Evolutionary conservation across 345 rosid species (phyloP).

Genomic region (Salix udensis): DNA sequence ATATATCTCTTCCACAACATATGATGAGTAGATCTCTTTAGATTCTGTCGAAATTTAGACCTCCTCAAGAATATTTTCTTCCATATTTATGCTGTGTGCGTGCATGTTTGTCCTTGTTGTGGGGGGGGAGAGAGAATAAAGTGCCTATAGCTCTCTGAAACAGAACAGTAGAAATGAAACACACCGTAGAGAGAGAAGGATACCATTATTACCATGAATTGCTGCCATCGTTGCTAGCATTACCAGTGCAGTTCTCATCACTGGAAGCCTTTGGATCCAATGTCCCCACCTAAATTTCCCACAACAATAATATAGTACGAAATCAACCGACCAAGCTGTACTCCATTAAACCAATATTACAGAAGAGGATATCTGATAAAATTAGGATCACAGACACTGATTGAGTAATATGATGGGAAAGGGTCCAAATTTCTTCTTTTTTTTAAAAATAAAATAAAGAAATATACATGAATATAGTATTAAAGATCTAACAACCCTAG

Average conservation of each 20-base stretch:
- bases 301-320: conserved; percentile 1
- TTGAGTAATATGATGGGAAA: not conserved
- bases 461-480: not conserved
- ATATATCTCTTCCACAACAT: conserved; percentile 11
- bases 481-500: conserved; percentile 1
- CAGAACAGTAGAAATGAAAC: not conserved
- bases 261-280: conserved; percentile 46
- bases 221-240: conserved; percentile 36
- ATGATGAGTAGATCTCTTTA: conserved; percentile 19
- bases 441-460: not conserved
- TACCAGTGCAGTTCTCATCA: conserved; percentile 40
- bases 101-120: conserved; percentile 8
- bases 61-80: conserved; percentile 15
- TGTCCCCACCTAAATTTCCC: conserved; percentile 35
- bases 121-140: not conserved
- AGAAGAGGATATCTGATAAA: not conserved
- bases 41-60: conserved; percentile 13
- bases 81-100: not conserved
- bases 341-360: not conserved
- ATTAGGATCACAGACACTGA: not conserved
- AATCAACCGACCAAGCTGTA: not conserved
- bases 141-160: not conserved
- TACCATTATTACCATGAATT: conserved; percentile 42
- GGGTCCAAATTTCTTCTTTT: not conserved
- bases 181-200: not conserved